phyloP scores from a whole-genome alignment of 495 filamentous ascomycete genomes.

The Schizothecium vesticola region DNA sequence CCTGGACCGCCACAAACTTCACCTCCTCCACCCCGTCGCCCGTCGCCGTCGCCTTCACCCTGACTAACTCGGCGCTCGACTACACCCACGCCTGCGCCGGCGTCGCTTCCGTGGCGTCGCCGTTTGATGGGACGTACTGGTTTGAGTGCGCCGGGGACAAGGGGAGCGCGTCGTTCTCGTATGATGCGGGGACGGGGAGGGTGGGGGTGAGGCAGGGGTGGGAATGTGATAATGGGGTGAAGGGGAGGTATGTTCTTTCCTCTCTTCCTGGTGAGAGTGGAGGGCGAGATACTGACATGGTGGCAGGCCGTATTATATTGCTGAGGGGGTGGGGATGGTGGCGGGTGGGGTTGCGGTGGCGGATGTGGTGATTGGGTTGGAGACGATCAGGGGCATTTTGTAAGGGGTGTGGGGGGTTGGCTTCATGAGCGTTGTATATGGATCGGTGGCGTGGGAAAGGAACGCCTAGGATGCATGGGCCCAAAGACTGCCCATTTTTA shows the following conservation, averaged over 20 bases:
- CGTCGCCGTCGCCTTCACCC: not conserved
- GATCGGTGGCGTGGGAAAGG: not conserved
- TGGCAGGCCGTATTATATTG: not conserved
- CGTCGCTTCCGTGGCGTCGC: not conserved
- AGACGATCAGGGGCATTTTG: not conserved
- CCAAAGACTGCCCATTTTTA: not conserved
- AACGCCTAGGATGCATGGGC: not conserved
- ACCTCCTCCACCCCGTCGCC: not conserved
- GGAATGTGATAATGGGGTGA: not conserved
- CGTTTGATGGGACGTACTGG: not conserved
- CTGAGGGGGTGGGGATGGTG: not conserved
- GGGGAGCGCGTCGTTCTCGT: not conserved
- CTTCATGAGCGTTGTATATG: not conserved
- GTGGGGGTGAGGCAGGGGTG: not conserved
- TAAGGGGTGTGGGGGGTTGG: not conserved
- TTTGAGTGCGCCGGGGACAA: not conserved
- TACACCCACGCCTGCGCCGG: not conserved
- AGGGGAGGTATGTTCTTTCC: not conserved
- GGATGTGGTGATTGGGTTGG: not conserved
- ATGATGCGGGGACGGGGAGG: not conserved
- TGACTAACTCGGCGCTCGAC: not conserved
- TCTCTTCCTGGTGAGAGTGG: not conserved
- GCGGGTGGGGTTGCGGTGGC: not conserved
- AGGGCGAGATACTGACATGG: not conserved
- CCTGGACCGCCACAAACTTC: not conserved